Percentiles rank a stretch among this genome's conserved stretches.
Evolutionary conservation across 78 protist genomes (phyloP).

Genomic region (Chrysochromulina parva): DNA sequence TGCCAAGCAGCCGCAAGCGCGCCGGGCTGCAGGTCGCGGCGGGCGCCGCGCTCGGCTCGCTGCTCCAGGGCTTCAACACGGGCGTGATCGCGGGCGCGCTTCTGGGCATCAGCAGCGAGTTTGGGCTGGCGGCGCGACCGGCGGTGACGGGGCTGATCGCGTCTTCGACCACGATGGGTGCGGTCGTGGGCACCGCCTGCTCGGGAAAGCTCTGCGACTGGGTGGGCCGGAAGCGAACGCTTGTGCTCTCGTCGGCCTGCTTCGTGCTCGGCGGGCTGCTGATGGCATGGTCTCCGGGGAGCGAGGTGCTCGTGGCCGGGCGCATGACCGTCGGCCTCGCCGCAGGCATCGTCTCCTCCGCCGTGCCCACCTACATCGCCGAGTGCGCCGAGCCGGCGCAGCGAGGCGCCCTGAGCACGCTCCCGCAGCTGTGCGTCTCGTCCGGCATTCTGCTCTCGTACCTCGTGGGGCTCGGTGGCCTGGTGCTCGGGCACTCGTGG

Average conservation of each 20-base stretch:
- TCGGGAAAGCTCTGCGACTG: background rate
- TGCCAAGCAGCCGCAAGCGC: too few species aligned
- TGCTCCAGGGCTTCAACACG: background rate
- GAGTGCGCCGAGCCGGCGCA: background rate
- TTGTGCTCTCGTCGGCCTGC: background rate
- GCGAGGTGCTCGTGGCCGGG: background rate
- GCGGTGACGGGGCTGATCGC: background rate
- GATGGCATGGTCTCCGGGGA: background rate
- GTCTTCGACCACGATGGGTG: background rate
- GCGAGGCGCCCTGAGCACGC: background rate
- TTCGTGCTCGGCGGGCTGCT: background rate
- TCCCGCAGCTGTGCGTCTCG: constrained; percentile 5
- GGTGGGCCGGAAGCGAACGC: background rate
- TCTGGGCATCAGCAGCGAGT: background rate
- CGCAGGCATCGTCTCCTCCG: background rate
- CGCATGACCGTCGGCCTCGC: background rate
- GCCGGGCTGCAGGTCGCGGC: background rate
- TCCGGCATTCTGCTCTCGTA: too few species aligned
- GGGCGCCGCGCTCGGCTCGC: background rate
- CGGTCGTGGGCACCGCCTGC: background rate
- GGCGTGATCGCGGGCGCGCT: constrained; percentile 5
- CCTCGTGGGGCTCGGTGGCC: background rate
- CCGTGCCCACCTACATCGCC: background rate
- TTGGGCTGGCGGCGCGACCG: background rate
- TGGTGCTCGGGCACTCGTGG: background rate